Base-by-base conservation (phyloP, 1,284 basidiomycete genomes). In the Cerrena zonata region DNA sequence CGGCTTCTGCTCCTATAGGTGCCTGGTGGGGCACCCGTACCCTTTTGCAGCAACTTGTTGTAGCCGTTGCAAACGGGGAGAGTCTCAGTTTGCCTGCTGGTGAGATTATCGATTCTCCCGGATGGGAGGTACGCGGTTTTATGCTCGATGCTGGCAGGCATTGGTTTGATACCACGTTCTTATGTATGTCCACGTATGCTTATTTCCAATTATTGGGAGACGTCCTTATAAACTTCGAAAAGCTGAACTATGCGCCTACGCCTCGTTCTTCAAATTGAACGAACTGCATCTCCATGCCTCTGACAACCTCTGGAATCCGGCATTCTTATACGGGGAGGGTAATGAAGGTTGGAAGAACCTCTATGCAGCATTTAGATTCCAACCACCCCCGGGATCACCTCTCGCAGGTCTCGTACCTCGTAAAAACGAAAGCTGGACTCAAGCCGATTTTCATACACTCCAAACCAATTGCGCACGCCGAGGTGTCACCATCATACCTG, bases 111-210 rank as follows among this genome's bases (percentile, higher is more conserved):
- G 70, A 71, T 53, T 58, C 62, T 18, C 70, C 70, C 1, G 69
- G 67, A 7, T 72, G 69, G 68, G 63, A 63, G 22, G 65, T 69
- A 2, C 60, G 70, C 4, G 70, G 71, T 7, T 66, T 70, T 51
- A 73, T 73, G 71, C 60, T 72, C 15, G 69, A 70, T 49, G 66
- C 62, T 10, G 69, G 66, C 1, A 58, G 69, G 25, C 68, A 71
- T 50, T 70, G 63, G 61, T 72, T 67, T 47, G 60, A 60, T 19
- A 55, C 60, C 0, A 51, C 47, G 1, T 63, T 64, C 50, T 50
- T 64, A 15, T 45, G 62, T 61, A 39, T 22, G 52, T 45, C n/a
- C 47, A 3, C 4, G n/a, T n/a, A n/a, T n/a, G n/a, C n/a, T n/a
- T n/a, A 27, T 23, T 21, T 42, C 11, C 10, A 42, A n/a, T n/a